A percentile compares a stretch with the other conserved stretches of the same genome.
phyloP scores from a whole-genome alignment of 768 basidiomycete species.

The Auriscalpium orientale region DNA sequence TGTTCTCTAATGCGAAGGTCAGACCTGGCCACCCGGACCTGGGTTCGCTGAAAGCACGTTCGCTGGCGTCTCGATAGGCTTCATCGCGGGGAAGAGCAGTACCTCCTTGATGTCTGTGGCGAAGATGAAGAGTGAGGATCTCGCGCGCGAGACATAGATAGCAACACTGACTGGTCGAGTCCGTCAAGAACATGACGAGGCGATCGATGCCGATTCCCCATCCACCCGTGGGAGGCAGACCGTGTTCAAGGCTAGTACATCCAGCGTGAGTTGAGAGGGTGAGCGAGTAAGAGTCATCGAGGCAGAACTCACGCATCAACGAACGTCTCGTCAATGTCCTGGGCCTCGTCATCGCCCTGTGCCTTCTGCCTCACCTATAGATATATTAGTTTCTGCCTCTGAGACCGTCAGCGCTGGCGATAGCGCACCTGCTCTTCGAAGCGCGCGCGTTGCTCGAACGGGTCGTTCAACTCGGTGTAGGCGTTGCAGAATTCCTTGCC shows the following conservation, averaged over 20 bases:
- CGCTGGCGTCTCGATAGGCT: constrained; percentile 56
- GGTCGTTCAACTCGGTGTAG: constrained; percentile 99
- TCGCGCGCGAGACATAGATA: background rate
- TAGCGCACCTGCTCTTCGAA: constrained; percentile 83
- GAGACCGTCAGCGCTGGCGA: background rate
- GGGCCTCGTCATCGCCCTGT: constrained; percentile 95
- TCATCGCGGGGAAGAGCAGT: constrained; percentile 94
- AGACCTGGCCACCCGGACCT: constrained; percentile 25
- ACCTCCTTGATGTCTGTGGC: constrained; percentile 90
- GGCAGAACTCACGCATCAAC: constrained; percentile 72
- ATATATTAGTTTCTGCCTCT: background rate
- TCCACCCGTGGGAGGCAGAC: constrained; percentile 94
- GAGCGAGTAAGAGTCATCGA: background rate
- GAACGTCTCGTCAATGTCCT: constrained; percentile 93
- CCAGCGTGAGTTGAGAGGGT: constrained; percentile 6
- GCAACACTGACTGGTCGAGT: constrained; percentile 72
- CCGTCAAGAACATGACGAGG: constrained; percentile 96
- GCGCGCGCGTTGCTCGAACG: constrained; percentile 88
- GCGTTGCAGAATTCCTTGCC: constrained; percentile 99
- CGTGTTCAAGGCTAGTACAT: constrained; percentile 75
- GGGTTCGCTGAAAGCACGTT: constrained; percentile 25
- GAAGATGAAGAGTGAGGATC: constrained; percentile 5
- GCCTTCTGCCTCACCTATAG: constrained; percentile 82
- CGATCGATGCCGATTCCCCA: constrained; percentile 97
- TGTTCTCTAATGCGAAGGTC: background rate